Base-by-base conservation (phyloP, 2,329 filamentous ascomycete species). In the Hymenoscyphus albidus region DNA sequence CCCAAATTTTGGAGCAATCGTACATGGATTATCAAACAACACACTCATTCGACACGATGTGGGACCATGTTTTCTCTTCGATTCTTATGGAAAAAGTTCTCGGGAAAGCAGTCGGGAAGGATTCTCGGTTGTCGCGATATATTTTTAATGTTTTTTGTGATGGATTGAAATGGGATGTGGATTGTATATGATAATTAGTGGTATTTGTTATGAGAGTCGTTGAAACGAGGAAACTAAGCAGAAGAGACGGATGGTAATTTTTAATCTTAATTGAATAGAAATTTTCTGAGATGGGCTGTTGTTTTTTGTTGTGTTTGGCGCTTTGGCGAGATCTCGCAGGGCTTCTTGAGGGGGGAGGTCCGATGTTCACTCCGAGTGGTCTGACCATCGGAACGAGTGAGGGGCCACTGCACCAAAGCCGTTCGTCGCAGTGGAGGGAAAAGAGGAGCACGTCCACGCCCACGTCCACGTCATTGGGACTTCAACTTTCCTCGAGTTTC, bases 221-320 rank as follows among this genome's bases (percentile, higher is more conserved):
- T 57, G 5, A 27, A 27, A 12, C 14, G 27, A 6, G 27, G 13
- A 27, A 57, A 31, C 27, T 6, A 27, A 2, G 3, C 13, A 22
- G 14, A 38, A 57, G 18, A 38, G 55, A 57, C 22, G 27, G 16
- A 9, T 57, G n/a, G 27, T 57, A 57, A 57, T 57, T 32, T 38
- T 57, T 57, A 57, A 57, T 57, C 55, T 57, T 57, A 57, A 57
- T 38, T 57, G 31, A 38, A 38, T 57, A 38, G 32, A 57, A 38
- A n/a, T 32, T 35, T 32, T 35, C 31, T 5, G 18, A 57, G 35
- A 35, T 57, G 12, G 32, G 31, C 35, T 38, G 5, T 16, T n/a
- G 22, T 16, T 18, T 57, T 32, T 38, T 12, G 12, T 7, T 57
- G n/a, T 38, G 31, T 31, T 57, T 13, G 14, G 14, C 32, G 2